Evolutionary conservation across 148 eudicot genomes (phyloP).

Genomic region (Amaranthus hypochondriacus): DNA sequence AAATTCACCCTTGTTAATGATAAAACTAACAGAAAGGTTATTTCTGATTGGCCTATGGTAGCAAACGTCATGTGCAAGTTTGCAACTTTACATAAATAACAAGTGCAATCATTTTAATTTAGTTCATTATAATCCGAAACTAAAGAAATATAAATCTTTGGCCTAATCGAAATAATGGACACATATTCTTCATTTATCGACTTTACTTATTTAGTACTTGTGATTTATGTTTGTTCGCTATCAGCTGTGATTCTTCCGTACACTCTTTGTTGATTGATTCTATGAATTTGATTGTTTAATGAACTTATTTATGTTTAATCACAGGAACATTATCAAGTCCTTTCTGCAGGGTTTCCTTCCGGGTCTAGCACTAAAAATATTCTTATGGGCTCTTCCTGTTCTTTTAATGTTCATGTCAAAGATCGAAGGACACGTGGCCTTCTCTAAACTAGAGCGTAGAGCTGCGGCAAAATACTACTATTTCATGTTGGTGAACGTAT

Average conservation of each 20-base stretch:
- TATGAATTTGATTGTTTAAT: background rate
- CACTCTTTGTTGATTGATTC: background rate
- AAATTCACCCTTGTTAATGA: no score
- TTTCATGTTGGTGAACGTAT: slow-evolving; percentile 94
- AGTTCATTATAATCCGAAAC: no score
- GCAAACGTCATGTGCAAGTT: no score
- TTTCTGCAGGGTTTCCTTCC: slow-evolving; percentile 96
- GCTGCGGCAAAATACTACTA: slow-evolving; percentile 91
- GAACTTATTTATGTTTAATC: background rate
- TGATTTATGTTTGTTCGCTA: no score
- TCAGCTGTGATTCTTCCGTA: no score
- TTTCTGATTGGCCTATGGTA: no score
- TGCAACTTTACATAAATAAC: background rate
- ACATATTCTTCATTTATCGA: no score
- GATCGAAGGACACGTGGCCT: slow-evolving; percentile 81
- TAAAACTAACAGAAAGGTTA: no score
- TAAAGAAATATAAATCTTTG: no score
- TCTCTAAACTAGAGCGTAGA: slow-evolving; percentile 71
- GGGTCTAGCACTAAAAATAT: slow-evolving; percentile 86
- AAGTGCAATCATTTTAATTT: background rate
- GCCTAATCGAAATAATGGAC: no score
- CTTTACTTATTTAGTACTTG: no score
- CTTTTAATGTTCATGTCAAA: slow-evolving; percentile 87
- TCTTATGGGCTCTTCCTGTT: slow-evolving; percentile 72
- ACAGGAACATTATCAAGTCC: slow-evolving; percentile 86